Conservation (phyloP, 306 rosid genomes). For the Oemleria cerasiformis region DNA sequence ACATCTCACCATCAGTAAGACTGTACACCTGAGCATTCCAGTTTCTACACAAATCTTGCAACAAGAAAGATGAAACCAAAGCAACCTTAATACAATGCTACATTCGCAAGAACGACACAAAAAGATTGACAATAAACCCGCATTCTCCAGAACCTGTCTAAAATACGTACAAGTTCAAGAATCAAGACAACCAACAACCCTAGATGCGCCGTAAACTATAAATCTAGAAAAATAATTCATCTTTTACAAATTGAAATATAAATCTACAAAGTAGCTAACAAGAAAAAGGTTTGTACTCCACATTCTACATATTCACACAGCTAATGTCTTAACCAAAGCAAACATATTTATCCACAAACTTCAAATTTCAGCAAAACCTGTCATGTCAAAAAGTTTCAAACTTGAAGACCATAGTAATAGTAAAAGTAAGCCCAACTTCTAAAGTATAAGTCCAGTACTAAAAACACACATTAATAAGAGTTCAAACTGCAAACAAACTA, state of each 20-base stretch:
- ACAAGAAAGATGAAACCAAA: neutral
- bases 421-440: neutral
- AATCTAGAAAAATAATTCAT: neutral
- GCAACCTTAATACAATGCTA: neutral
- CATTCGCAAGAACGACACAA: constrained; percentile 1
- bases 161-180: neutral
- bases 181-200: neutral
- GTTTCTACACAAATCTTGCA: neutral
- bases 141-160: neutral
- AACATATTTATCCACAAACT: neutral
- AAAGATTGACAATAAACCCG: neutral
- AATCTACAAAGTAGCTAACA: neutral
- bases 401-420: neutral
- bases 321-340: constrained; percentile 16
- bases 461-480: neutral
- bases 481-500: neutral
- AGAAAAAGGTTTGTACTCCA: neutral
- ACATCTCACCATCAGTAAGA: neutral
- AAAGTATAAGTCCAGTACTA: neutral
- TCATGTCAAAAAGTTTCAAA: neutral
- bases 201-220: neutral
- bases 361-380: no score
- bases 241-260: neutral
- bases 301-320: constrained; percentile 10
- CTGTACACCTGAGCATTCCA: neutral